These are phyloP conservation scores for Coffea eugenioides DNA, from an alignment of 257 asterid species.

Conservation along the genomic window DNA sequence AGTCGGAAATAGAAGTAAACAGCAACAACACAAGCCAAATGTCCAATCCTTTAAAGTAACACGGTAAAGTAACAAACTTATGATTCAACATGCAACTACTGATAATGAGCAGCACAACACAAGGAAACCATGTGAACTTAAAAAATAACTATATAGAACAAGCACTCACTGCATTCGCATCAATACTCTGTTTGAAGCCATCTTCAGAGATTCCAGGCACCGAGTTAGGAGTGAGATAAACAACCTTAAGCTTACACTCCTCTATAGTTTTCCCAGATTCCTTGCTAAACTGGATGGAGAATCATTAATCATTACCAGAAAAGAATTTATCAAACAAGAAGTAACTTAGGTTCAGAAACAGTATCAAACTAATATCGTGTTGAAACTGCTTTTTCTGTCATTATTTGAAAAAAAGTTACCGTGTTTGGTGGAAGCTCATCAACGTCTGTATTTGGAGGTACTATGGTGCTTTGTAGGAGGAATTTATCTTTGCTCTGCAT, in stretches of 20 bases:
- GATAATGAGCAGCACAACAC: neutral
- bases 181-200: constrained; percentile 24
- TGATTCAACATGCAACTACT: neutral
- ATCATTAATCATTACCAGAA: constrained; percentile 12
- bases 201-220: constrained; percentile 34
- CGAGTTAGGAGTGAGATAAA: constrained; percentile 42
- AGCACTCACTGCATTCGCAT: constrained; percentile 40
- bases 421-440: constrained; percentile 65
- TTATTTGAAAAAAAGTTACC: constrained; percentile 36
- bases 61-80: neutral
- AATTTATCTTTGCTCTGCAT: constrained; percentile 87
- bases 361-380: constrained; percentile 5
- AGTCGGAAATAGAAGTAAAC: constrained; percentile 1
- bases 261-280: constrained; percentile 54
- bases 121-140: neutral
- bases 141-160: constrained; percentile 2
- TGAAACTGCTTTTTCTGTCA: neutral
- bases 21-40: neutral
- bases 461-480: constrained; percentile 61
- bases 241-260: constrained; percentile 74
- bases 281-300: constrained; percentile 55
- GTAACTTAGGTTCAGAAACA: neutral
- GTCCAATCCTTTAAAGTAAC: neutral
- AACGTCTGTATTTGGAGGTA: constrained; percentile 47
- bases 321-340: neutral